A percentile compares a stretch with the other conserved stretches of the same genome.
Evolutionary conservation across 164 flowering plant species (phyloP).

Genomic region (Chimonanthus praecox): DNA sequence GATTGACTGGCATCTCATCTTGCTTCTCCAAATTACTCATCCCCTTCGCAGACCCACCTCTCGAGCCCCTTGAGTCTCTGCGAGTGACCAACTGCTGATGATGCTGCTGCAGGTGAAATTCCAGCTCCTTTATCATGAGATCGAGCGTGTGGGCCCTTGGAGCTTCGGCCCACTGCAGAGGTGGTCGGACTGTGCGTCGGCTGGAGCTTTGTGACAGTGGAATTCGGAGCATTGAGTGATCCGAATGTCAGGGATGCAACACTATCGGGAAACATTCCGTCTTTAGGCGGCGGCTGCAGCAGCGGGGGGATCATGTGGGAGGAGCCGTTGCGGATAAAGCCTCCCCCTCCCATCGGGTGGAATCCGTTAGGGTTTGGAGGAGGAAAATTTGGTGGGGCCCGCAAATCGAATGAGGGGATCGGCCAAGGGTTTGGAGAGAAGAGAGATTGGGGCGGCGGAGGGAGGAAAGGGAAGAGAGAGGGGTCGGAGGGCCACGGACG

Average conservation of each 20-base stretch:
- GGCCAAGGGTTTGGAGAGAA: conserved; percentile 22
- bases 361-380: conserved; percentile 14
- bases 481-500: conserved; percentile 25
- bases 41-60: conserved; percentile 18
- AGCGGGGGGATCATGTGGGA: background rate
- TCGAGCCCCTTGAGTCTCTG: conserved; percentile 26
- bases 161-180: conserved; percentile 8
- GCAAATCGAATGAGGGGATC: conserved; percentile 17
- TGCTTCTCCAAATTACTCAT: conserved; percentile 20
- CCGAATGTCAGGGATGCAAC: conserved; percentile 45
- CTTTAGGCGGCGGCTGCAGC: background rate
- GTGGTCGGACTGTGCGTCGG: conserved; percentile 4
- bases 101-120: background rate
- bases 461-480: conserved; percentile 4
- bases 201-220: background rate
- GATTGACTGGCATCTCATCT: conserved; percentile 7
- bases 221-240: conserved; percentile 25
- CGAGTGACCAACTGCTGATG: conserved; percentile 31
- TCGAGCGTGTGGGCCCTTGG: conserved; percentile 12
- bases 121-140: conserved; percentile 17
- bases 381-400: conserved; percentile 25
- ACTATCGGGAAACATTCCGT: background rate
- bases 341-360: background rate
- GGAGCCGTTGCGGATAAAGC: background rate
- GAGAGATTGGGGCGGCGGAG: conserved; percentile 3